Conservation (phyloP, 108 stramenopile species). For the Skeletonema marinoi region DNA sequence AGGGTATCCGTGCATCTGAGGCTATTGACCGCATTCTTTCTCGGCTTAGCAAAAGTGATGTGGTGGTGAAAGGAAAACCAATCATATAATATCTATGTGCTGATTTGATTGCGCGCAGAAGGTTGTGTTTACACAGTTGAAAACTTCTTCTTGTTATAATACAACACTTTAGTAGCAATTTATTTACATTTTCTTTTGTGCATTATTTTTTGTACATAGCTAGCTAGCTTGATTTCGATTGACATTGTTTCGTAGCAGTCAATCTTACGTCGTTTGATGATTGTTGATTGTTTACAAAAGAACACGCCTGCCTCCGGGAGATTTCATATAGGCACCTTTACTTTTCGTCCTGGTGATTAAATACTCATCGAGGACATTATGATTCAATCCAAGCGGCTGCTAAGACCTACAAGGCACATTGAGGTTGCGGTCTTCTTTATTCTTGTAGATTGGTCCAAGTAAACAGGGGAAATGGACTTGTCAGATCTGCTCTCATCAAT, state of each 20-base stretch:
- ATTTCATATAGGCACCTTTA: not conserved
- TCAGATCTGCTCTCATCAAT: not conserved
- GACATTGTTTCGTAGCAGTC: too few species aligned
- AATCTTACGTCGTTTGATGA: too few species aligned
- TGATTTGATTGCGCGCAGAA: not conserved
- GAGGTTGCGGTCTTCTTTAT: not conserved
- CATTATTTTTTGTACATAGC: not conserved
- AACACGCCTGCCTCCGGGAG: too few species aligned
- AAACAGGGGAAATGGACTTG: not conserved
- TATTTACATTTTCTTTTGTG: not conserved
- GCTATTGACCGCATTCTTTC: conserved; percentile 84
- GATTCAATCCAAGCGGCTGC: not conserved
- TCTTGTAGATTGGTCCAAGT: not conserved
- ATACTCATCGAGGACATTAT: not conserved
- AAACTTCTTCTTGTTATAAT: too few species aligned
- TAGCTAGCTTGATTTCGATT: not conserved
- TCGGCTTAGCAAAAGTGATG: conserved; percentile 69
- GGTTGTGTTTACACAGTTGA: not conserved
- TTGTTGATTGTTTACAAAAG: too few species aligned
- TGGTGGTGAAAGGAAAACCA: conserved; percentile 47
- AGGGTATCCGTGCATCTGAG: conserved; percentile 80
- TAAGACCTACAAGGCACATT: not conserved
- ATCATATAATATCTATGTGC: not conserved
- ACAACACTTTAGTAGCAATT: not conserved
- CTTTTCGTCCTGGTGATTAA: not conserved